phyloP scores from a whole-genome alignment of 192 early-diverging fungal species.

The Spizellomyces sp. region DNA sequence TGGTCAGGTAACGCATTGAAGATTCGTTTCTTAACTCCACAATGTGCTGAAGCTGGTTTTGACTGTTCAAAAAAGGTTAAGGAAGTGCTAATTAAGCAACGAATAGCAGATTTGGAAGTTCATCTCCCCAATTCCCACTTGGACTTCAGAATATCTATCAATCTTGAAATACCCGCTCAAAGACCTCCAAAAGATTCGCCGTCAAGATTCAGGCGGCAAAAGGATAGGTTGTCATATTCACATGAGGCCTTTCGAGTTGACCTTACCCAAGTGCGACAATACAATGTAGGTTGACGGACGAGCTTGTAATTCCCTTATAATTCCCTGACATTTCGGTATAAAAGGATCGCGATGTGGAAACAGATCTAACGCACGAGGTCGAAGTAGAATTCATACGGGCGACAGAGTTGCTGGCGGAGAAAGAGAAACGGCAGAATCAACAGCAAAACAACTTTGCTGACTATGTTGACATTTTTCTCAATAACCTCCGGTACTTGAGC shows the following conservation, averaged over 20 bases:
- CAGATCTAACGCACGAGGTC: slow-evolving; percentile 75
- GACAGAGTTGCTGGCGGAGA: slow-evolving; percentile 60
- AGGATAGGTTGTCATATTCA: slow-evolving; percentile 86
- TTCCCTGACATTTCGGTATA: not conserved
- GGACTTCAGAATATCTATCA: slow-evolving; percentile 88
- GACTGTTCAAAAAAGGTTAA: slow-evolving; percentile 19
- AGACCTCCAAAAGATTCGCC: slow-evolving; percentile 46
- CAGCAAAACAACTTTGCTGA: slow-evolving; percentile 68
- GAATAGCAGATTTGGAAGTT: slow-evolving; percentile 84
- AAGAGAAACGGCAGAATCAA: slow-evolving; percentile 57
- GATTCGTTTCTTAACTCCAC: not conserved
- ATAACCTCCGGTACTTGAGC: slow-evolving; percentile 73
- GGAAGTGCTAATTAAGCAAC: slow-evolving; percentile 69
- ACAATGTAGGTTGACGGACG: not conserved
- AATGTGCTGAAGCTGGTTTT: slow-evolving; percentile 30
- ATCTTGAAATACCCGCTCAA: slow-evolving; percentile 65
- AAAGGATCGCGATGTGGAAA: slow-evolving; percentile 9
- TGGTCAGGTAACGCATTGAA: slow-evolving; percentile 15
- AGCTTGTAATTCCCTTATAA: not conserved
- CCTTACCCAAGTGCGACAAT: slow-evolving; percentile 79
- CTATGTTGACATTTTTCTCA: slow-evolving; percentile 73
- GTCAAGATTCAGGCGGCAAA: slow-evolving; percentile 66
- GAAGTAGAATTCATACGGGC: slow-evolving; percentile 78
- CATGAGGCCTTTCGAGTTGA: slow-evolving; percentile 85
- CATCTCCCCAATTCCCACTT: slow-evolving; percentile 76